Base-by-base conservation (phyloP, 2,329 filamentous ascomycete genomes). In the Trichoderma endophyticum region DNA sequence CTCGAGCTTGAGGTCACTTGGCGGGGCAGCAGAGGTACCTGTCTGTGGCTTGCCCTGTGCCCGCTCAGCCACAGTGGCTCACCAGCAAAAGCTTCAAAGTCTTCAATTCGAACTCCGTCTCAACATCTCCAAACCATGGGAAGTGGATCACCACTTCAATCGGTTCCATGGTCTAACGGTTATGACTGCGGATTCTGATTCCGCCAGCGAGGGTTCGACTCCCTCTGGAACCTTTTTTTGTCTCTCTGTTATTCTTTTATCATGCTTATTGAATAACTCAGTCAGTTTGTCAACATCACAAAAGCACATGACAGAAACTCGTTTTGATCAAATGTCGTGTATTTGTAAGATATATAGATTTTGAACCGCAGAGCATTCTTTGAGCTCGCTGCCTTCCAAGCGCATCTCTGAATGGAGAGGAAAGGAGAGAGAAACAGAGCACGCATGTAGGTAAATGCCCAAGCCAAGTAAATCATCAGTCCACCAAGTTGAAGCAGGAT, bases 131-230 rank as follows among this genome's bases (percentile, higher is more conserved):
- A 15, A 5, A 69, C 36, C 30, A 67, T 57, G 62, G 62, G 62
- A 65, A 65, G 62, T 65, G 62, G 62, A 65, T 65, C 62, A 65
- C 62, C n/a, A 14, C n/a, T 51, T 60, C 36, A 61, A 60, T 6
- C 15, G 71, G 68, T 73, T 68, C 57, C 62, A 63, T 73, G 71
- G 69, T 73, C 71, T 73, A 73, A 73, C 62, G 71, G 71, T 71
- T 51, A 73, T 73, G 71, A 73, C 71, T 73, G 68, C 71, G 71
- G 71, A 73, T 73, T 73, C 71, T 73, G 71, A 73, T 73, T 73
- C 71, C 71, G 71, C 68, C 71, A 73, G 71, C 71, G 71, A 73
- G 71, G 71, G 71, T 73, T 73, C 71, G 71, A 73, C 61, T 73
- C 71, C 71, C 71, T 63, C 71, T 57, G 62, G 63, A 66, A 73